phyloP scores from a whole-genome alignment of 108 stramenopile genomes.

The Pseudonitzschia multistriata region DNA sequence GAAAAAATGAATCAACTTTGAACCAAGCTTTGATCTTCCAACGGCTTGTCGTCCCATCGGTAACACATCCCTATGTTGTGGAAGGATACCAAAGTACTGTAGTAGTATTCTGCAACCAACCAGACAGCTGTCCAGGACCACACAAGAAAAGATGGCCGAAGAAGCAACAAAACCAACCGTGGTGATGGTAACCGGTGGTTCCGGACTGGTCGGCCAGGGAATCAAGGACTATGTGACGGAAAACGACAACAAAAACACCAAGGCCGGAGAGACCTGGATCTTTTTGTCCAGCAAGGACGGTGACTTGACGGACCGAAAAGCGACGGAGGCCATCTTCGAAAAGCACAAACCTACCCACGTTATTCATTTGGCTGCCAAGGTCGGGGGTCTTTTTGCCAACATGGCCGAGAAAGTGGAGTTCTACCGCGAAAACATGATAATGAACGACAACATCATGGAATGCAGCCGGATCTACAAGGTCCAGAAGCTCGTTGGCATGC shows the following conservation, averaged over 20 bases:
- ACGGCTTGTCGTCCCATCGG: too few species aligned
- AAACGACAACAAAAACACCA: conserved; percentile 28
- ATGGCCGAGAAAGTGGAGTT: conserved; percentile 96
- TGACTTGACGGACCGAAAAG: conserved; percentile 75
- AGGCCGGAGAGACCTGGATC: conserved; percentile 72
- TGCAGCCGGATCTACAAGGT: conserved; percentile 93
- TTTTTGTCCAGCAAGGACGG: conserved; percentile 83
- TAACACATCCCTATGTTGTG: too few species aligned
- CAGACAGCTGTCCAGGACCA: too few species aligned
- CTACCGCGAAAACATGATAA: conserved; percentile 97
- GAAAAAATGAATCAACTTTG: too few species aligned
- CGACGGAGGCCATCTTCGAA: conserved; percentile 91
- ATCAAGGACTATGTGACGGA: conserved; percentile 79
- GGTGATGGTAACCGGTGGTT: conserved; percentile 96
- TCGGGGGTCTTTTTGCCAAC: conserved; percentile 96
- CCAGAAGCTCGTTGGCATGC: conserved; percentile 95
- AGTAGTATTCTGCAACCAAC: too few species aligned
- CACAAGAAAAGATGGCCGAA: not conserved
- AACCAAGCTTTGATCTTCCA: too few species aligned
- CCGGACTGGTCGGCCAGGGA: conserved; percentile 93
- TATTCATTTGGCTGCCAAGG: conserved; percentile 98
- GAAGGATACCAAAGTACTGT: too few species aligned
- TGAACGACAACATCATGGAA: conserved; percentile 96
- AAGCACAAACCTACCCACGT: conserved; percentile 95
- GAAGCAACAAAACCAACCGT: conserved; percentile 32